These are phyloP conservation scores for Citrus glauca DNA, from an alignment of 345 rosid species.

Conservation along the genomic window DNA sequence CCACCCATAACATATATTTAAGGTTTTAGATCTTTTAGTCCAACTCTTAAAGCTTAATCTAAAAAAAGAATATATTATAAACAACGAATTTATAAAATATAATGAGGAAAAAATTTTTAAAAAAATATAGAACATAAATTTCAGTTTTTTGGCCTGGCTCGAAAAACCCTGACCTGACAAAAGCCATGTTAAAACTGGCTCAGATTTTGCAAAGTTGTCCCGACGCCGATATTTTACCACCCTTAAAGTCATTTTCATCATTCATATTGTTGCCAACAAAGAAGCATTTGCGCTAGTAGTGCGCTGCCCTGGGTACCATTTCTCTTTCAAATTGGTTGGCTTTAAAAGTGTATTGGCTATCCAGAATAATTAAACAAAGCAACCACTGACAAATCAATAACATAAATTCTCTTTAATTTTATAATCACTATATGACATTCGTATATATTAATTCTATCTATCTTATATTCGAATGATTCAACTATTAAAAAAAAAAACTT, in stretches of 20 bases:
- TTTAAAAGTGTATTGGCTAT: conserved; percentile 13
- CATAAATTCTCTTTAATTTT: not conserved
- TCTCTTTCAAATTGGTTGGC: not conserved
- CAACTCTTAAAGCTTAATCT: too few species aligned
- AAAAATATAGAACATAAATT: too few species aligned
- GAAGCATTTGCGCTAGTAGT: not conserved
- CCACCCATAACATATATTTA: too few species aligned
- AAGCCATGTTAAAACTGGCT: not conserved
- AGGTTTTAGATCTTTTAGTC: too few species aligned
- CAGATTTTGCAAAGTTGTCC: too few species aligned
- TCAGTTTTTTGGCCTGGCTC: not conserved
- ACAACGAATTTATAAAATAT: too few species aligned
- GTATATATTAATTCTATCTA: too few species aligned
- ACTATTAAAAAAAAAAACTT: too few species aligned
- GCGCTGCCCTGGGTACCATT: conserved; percentile 10
- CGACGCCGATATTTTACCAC: too few species aligned
- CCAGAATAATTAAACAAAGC: conserved; percentile 6
- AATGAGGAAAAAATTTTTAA: too few species aligned
- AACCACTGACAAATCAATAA: not conserved
- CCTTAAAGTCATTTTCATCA: not conserved
- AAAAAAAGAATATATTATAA: too few species aligned
- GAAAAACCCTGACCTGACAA: not conserved
- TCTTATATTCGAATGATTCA: too few species aligned
- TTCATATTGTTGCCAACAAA: not conserved
- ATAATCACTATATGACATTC: not conserved